Evolutionary conservation across 1,284 basidiomycete genomes (phyloP).

Genomic region (Microbotryum lychnidis-dioicae): DNA sequence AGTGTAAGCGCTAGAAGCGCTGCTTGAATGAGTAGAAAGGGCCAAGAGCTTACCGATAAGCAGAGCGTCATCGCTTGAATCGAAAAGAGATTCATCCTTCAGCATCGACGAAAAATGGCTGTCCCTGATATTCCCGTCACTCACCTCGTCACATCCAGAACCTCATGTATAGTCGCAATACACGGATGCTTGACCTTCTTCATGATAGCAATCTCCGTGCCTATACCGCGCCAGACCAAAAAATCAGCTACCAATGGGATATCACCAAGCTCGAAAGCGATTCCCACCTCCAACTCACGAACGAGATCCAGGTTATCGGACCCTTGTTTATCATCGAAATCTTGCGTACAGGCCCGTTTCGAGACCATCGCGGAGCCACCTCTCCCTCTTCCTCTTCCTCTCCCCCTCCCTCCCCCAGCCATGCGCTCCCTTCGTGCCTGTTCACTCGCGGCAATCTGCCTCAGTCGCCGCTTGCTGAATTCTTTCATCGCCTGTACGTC

Average conservation of each 20-base stretch:
- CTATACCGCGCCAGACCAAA: neutral
- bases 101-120: neutral
- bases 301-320: constrained; percentile 28
- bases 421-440: constrained; percentile 11
- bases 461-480: constrained; percentile 33
- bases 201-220: constrained; percentile 35
- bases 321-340: constrained; percentile 12
- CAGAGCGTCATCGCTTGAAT: constrained; percentile 44
- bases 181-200: constrained; percentile 36
- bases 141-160: constrained; percentile 45
- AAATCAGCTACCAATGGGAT: neutral
- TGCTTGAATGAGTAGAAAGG: neutral
- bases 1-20: neutral
- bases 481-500: constrained; percentile 33
- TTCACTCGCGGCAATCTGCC: constrained; percentile 23
- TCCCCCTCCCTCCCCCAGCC: constrained; percentile 1
- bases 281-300: neutral
- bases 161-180: constrained; percentile 49
- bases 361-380: constrained; percentile 1
- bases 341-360: neutral
- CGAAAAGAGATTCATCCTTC: neutral
- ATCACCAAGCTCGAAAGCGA: no score
- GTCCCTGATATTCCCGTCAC: neutral
- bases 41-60: constrained; percentile 44
- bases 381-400: constrained; percentile 16